Conservation (phyloP, 2,329 filamentous ascomycete species). For the Clathrospora elynae region DNA sequence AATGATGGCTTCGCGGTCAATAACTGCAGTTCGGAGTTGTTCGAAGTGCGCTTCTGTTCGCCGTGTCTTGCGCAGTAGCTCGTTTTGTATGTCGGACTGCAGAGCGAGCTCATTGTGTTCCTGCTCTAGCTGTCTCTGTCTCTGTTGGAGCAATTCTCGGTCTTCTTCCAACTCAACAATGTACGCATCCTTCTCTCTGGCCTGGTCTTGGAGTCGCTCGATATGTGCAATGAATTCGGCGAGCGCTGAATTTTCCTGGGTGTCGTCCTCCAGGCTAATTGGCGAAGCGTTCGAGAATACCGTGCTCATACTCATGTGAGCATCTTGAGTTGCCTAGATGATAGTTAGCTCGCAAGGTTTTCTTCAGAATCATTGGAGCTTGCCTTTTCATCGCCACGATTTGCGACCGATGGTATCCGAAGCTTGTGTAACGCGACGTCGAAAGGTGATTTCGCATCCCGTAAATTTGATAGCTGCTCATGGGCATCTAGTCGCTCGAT, state of each 20-base stretch:
- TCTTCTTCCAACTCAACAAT: conserved; percentile 33
- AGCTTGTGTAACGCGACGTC: conserved; percentile 22
- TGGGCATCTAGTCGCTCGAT: conserved; percentile 50
- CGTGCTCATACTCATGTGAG: conserved; percentile 37
- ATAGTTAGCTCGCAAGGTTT: conserved; percentile 1
- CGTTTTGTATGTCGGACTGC: conserved; percentile 37
- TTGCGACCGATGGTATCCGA: background rate
- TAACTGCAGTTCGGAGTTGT: conserved; percentile 35
- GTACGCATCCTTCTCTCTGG: conserved; percentile 37
- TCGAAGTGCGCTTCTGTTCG: conserved; percentile 37
- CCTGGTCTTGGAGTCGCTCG: conserved; percentile 41
- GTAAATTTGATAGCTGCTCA: conserved; percentile 43
- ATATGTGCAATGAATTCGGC: conserved; percentile 36
- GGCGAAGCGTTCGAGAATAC: conserved; percentile 35
- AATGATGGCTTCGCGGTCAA: conserved; percentile 41
- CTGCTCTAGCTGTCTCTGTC: conserved; percentile 26
- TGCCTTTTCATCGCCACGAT: conserved; percentile 2
- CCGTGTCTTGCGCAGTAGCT: conserved; percentile 35
- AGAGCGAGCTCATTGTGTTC: conserved; percentile 31
- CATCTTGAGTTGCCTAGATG: conserved; percentile 8
- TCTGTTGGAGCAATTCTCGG: conserved; percentile 23
- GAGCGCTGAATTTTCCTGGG: conserved; percentile 30
- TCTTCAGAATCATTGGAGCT: conserved; percentile 1
- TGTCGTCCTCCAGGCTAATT: conserved; percentile 19
- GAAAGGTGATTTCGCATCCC: conserved; percentile 35